Evolutionary conservation across 805 yeast genomes (phyloP).

Genomic region (Sugiyamaella smithiae): DNA sequence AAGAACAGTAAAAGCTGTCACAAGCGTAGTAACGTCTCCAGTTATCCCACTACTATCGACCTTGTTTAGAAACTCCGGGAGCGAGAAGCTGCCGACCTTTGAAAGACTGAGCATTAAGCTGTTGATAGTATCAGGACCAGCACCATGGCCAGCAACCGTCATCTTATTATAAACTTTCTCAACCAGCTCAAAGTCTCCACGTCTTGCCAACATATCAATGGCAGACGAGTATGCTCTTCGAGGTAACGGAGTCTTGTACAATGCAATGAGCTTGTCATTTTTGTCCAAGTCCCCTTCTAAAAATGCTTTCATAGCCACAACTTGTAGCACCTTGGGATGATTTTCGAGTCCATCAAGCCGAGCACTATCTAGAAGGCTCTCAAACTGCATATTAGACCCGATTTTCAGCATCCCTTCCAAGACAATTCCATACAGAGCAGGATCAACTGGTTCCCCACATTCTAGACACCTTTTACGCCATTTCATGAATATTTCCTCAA

Average conservation of each 20-base stretch:
- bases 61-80: background rate
- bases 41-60: background rate
- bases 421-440: constrained; percentile 9
- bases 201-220: background rate
- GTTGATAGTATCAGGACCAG: constrained; percentile 3
- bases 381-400: constrained; percentile 5
- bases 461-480: constrained; percentile 13
- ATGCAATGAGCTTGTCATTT: background rate
- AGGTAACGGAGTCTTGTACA: background rate
- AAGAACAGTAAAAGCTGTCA: background rate
- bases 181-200: background rate
- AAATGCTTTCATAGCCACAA: constrained; percentile 13
- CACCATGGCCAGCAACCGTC: constrained; percentile 4
- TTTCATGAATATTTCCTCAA: constrained; percentile 14
- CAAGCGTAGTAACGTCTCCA: background rate
- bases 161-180: background rate
- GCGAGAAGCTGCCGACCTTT: background rate
- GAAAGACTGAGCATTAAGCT: background rate
- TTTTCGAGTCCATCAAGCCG: constrained; percentile 9
- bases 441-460: background rate
- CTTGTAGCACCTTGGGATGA: constrained; percentile 11
- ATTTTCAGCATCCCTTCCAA: constrained; percentile 13
- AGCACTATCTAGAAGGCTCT: constrained; percentile 5
- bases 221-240: background rate
- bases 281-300: constrained; percentile 4